Conservation (phyloP, 495 filamentous ascomycete species). For the Penicillium angulare region DNA sequence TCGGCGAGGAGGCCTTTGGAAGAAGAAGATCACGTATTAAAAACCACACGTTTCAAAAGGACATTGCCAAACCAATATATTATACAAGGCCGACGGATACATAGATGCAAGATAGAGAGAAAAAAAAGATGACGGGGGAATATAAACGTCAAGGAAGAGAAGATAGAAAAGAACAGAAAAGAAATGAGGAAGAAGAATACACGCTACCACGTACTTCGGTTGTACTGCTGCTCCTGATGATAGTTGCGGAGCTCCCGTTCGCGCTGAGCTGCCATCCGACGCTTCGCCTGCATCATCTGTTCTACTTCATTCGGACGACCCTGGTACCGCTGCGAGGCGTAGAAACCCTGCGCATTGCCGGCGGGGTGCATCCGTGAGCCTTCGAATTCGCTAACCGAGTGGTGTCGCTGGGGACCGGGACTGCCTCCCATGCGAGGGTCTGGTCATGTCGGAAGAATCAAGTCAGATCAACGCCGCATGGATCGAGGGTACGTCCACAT, state of each 20-base stretch:
- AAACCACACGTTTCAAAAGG: slow-evolving; percentile 38
- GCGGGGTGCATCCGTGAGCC: slow-evolving; percentile 67
- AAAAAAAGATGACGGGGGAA: slow-evolving; percentile 33
- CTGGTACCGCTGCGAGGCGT: slow-evolving; percentile 90
- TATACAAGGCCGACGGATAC: slow-evolving; percentile 49
- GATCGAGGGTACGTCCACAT: slow-evolving; percentile 25
- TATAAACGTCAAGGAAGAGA: slow-evolving; percentile 32
- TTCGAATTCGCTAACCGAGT: slow-evolving; percentile 88
- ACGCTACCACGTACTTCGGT: slow-evolving; percentile 81
- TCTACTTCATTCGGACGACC: slow-evolving; percentile 92
- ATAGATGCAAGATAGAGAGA: slow-evolving; percentile 36
- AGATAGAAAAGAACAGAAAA: slow-evolving; percentile 21
- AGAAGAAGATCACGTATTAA: slow-evolving; percentile 45
- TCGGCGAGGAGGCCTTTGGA: slow-evolving; percentile 75
- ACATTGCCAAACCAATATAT: slow-evolving; percentile 42
- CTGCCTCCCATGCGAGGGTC: slow-evolving; percentile 46
- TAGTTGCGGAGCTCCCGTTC: slow-evolving; percentile 99
- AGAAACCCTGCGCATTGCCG: slow-evolving; percentile 88
- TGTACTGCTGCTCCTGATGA: slow-evolving; percentile 99
- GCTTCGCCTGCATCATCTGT: slow-evolving; percentile 98
- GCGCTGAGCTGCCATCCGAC: slow-evolving; percentile 96
- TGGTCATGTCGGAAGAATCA: too few species aligned
- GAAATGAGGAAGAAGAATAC: slow-evolving; percentile 32
- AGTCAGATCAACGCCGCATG: slow-evolving; percentile 24
- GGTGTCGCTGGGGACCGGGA: slow-evolving; percentile 60